phyloP scores from a whole-genome alignment of 75 land plant species.

The Sequoia sempervirens region DNA sequence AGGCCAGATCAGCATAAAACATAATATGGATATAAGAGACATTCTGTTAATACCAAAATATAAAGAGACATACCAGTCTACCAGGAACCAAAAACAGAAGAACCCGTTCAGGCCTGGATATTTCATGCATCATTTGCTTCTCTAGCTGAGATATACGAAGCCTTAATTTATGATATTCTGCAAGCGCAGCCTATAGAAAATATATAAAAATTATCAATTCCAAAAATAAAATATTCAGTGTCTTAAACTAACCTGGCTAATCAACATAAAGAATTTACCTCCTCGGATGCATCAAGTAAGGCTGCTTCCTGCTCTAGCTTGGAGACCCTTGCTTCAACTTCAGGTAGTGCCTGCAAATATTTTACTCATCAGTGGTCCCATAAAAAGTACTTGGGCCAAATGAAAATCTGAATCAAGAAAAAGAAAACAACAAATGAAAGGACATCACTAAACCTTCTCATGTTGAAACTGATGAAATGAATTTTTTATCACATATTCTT shows the following conservation, averaged over 20 bases:
- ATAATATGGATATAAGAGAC: not conserved
- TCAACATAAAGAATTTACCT: conserved; percentile 36
- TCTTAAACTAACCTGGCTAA: not conserved
- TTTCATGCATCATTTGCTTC: conserved; percentile 85
- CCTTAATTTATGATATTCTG: conserved; percentile 76
- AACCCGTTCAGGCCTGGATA: conserved; percentile 76
- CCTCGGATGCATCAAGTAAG: conserved; percentile 75
- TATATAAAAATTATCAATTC: not conserved
- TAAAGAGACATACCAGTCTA: conserved; percentile 45
- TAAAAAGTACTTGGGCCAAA: not conserved
- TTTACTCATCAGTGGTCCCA: not conserved
- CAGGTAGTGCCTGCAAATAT: conserved; percentile 67
- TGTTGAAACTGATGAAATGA: conserved; percentile 74
- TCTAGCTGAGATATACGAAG: conserved; percentile 60
- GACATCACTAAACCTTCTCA: conserved; percentile 60
- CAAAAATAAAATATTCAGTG: not conserved
- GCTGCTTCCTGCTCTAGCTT: conserved; percentile 80
- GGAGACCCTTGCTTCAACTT: conserved; percentile 53
- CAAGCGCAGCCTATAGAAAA: conserved; percentile 58
- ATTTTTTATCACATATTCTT: conserved; percentile 53
- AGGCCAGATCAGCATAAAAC: not conserved
- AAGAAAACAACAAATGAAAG: not conserved
- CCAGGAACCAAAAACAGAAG: conserved; percentile 43
- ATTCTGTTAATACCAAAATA: not conserved
- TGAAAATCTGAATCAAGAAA: not conserved